Conservation (phyloP, 2,329 filamentous ascomycete species). For the Alternaria consortialis region DNA sequence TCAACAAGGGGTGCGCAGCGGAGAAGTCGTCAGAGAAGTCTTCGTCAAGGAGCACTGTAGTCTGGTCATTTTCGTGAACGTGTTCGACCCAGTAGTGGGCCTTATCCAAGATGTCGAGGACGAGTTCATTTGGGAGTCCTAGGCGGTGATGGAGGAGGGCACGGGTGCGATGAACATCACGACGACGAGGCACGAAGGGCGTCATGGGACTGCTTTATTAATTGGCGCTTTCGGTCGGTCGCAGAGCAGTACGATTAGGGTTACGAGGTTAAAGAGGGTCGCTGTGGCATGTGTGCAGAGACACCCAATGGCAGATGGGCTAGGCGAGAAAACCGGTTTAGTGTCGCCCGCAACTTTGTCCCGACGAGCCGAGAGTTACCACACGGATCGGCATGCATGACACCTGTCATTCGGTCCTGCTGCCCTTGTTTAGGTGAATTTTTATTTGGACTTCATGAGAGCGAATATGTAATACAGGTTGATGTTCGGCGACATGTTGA, state of each 20-base stretch:
- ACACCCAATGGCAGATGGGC: constrained; percentile 14
- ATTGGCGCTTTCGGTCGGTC: constrained; percentile 8
- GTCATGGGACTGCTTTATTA: constrained; percentile 1
- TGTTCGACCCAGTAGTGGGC: constrained; percentile 25
- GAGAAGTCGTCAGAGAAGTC: constrained; percentile 16
- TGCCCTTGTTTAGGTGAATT: background rate
- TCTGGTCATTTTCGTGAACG: background rate
- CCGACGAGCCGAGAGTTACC: constrained; percentile 25
- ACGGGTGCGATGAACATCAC: constrained; percentile 4
- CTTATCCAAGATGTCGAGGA: constrained; percentile 25
- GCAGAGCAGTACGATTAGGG: constrained; percentile 16
- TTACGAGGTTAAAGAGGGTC: constrained; percentile 16
- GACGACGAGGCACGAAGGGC: constrained; percentile 1
- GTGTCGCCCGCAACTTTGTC: constrained; percentile 22
- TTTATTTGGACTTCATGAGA: background rate
- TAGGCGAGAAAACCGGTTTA: constrained; percentile 21
- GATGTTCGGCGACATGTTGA: background rate
- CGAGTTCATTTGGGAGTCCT: constrained; percentile 25
- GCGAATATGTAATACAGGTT: background rate
- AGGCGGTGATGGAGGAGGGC: constrained; percentile 16
- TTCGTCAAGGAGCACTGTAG: constrained; percentile 11
- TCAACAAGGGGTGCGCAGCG: constrained; percentile 14
- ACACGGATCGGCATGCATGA: constrained; percentile 14
- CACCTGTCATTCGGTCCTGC: constrained; percentile 14
- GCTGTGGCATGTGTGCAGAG: constrained; percentile 12